Conservation (phyloP, 306 rosid species). For the Quercus agrifolia region DNA sequence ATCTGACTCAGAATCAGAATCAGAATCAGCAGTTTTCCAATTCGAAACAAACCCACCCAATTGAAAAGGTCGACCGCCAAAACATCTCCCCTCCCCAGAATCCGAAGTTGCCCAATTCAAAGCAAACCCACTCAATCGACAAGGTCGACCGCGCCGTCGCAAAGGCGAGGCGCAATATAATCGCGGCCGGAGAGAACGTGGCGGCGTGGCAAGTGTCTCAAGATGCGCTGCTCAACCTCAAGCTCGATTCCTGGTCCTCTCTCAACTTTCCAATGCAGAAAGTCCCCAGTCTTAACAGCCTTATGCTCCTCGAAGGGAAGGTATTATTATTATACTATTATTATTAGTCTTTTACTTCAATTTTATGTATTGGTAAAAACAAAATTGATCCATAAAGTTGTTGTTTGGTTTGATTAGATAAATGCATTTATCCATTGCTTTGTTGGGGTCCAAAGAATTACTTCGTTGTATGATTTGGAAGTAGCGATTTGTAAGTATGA, state of each 20-base stretch:
- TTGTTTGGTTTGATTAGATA: constrained; percentile 49
- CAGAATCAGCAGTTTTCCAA: no score
- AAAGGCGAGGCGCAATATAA: constrained; percentile 43
- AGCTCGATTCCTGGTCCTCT: constrained; percentile 57
- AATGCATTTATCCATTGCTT: constrained; percentile 90
- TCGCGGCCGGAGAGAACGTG: constrained; percentile 48
- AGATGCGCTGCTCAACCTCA: constrained; percentile 45
- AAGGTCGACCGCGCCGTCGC: constrained; percentile 40
- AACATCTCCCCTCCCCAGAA: no score
- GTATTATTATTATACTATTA: constrained; percentile 21
- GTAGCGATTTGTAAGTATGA: constrained; percentile 71
- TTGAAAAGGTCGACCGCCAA: no score
- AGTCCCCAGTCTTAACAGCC: constrained; percentile 56
- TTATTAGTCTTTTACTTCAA: not conserved
- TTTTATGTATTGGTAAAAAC: not conserved
- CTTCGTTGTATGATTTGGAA: constrained; percentile 78
- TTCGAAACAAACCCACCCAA: no score
- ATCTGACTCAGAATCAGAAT: no score
- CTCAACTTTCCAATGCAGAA: constrained; percentile 71
- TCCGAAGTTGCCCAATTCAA: no score
- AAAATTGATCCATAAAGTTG: not conserved
- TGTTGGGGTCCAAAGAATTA: constrained; percentile 70
- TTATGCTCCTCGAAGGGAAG: constrained; percentile 67
- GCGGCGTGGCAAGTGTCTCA: constrained; percentile 74
- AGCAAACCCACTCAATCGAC: not conserved